These are phyloP conservation scores for Marasmius oreades DNA, from an alignment of 1,284 basidiomycete species.

Conservation along the genomic window DNA sequence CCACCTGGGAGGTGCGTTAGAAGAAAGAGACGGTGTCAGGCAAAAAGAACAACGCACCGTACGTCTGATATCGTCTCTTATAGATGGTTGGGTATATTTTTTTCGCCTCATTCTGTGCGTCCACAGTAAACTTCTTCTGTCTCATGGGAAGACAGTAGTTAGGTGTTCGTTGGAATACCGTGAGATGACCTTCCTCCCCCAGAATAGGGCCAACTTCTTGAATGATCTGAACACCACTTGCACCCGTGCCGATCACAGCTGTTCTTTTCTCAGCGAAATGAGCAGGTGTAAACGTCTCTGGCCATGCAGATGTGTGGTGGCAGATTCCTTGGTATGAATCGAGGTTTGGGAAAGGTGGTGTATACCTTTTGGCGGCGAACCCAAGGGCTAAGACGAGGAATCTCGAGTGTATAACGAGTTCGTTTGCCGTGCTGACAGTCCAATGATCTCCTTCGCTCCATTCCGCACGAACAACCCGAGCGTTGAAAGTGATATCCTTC, in stretches of 20 bases:
- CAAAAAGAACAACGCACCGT: not conserved
- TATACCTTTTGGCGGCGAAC: slow-evolving; percentile 21
- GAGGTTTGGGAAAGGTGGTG: slow-evolving; percentile 20
- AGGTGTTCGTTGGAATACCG: slow-evolving; percentile 27
- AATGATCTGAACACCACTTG: slow-evolving; percentile 22
- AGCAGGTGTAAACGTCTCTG: slow-evolving; percentile 17
- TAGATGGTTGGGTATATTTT: slow-evolving; percentile 18
- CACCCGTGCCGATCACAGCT: slow-evolving; percentile 23
- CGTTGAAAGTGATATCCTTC: slow-evolving; percentile 23
- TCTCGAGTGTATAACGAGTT: slow-evolving; percentile 14
- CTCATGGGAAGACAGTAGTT: slow-evolving; percentile 23
- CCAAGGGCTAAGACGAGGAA: slow-evolving; percentile 24
- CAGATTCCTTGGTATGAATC: slow-evolving; percentile 21
- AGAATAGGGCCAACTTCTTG: slow-evolving; percentile 19
- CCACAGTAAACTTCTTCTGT: slow-evolving; percentile 16
- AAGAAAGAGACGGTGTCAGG: not conserved
- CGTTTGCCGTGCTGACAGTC: slow-evolving; percentile 20
- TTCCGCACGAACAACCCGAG: slow-evolving; percentile 21
- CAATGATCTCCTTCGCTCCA: slow-evolving; percentile 20
- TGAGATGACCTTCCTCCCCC: slow-evolving; percentile 18
- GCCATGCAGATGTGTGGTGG: slow-evolving; percentile 25
- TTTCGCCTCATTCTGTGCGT: slow-evolving; percentile 16
- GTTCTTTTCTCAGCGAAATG: slow-evolving; percentile 22
- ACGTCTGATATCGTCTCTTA: slow-evolving; percentile 20
- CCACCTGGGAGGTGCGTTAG: slow-evolving; percentile 11